Evolutionary conservation across 2,329 filamentous ascomycete genomes (phyloP), one percentile per base, ranked within the genome.

Genomic region (Trichoderma simmonsii): DNA sequence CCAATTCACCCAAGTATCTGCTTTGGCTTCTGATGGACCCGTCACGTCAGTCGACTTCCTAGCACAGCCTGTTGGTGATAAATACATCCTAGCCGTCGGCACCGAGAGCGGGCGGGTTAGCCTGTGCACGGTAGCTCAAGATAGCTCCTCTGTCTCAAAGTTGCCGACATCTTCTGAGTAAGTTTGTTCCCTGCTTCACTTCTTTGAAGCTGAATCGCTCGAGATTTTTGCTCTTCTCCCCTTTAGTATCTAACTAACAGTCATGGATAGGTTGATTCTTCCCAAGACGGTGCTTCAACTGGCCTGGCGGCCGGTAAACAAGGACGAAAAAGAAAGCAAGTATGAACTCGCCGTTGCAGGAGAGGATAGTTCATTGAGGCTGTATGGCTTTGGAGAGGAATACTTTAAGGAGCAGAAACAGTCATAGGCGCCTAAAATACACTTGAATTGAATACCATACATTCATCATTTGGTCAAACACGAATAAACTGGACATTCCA

Each of bases 1-100:
- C 26, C 79, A 80, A 21, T 90, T 92, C 73, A 78, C 81, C 12
- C 88, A 89, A 73, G 85, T 85, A 7, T 80, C 85, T 3, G 86
- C 86, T 1, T 83, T 93, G 26, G 77, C 86, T 0, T 83, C 88
- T 62, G 85, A 87, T 21, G 84, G 86, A 24, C 85, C 93, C 0
- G 89, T 93, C 4, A 95, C 92, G 0, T 90, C 93, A 0, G 84
- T 95, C 30, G 91, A 92, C 75, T 92, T 94, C 77, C 79, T 90
- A 39, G 77, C 81, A 15, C 78, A 79, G 48, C 24, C 71, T 8
- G 75, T 81, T 14, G 75, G 79, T 18, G 77, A 76, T 70, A 77
- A 76, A 54, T 71, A 79, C 14, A 79, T 87, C 26, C 81, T 91
- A 1, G 89, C 89, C 0, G 82, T 89, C 1, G 89, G 89, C 26